Conservation (phyloP, 139 green algal species). For the Dunaliella sp. region DNA sequence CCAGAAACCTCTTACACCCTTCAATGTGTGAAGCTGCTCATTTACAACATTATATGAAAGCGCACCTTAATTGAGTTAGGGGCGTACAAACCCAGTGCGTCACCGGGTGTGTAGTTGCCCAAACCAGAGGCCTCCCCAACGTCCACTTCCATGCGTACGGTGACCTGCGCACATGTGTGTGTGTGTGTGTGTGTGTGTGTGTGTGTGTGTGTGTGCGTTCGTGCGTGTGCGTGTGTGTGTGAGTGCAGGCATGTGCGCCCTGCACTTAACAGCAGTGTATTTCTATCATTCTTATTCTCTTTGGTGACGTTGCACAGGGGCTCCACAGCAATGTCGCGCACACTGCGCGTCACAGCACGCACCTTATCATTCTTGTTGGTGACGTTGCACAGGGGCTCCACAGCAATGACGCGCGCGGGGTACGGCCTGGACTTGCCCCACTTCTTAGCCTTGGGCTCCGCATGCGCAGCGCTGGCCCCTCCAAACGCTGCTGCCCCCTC, state of each 20-base stretch:
- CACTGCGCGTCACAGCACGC: no score
- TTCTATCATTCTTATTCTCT: no score
- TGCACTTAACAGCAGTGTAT: no score
- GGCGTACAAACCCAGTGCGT: constrained; percentile 83
- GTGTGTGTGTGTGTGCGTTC: background rate
- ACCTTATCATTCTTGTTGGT: constrained; percentile 60
- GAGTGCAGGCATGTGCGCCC: background rate
- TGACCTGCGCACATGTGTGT: no score
- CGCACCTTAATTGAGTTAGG: constrained; percentile 62
- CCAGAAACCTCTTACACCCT: no score
- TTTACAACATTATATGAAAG: no score
- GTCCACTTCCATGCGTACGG: constrained; percentile 76
- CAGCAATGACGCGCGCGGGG: constrained; percentile 48
- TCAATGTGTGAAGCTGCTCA: no score
- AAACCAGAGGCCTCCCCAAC: background rate
- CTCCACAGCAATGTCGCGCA: no score
- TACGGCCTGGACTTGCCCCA: constrained; percentile 73
- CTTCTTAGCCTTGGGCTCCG: constrained; percentile 20
- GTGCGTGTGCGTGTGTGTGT: background rate
- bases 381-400: constrained; percentile 72
- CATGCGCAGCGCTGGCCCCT: constrained; percentile 2
- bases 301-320: no score
- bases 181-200: background rate
- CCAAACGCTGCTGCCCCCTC: background rate
- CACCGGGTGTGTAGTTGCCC: constrained; percentile 68